Evolutionary conservation across 2,329 filamentous ascomycete genomes (phyloP).

Genomic region (Penicillium paneum): DNA sequence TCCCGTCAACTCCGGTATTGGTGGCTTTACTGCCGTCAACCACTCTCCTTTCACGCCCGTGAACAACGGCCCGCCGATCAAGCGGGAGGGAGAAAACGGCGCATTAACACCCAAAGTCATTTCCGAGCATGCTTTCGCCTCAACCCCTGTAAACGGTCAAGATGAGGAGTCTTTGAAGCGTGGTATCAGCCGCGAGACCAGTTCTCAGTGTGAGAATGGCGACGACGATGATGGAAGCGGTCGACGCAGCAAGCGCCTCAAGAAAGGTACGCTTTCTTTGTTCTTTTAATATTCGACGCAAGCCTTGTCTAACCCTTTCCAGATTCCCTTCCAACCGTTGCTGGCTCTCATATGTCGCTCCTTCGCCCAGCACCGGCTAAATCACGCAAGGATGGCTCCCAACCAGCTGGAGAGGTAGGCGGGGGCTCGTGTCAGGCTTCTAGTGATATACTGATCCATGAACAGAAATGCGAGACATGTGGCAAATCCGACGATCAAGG

Average conservation of each 20-base stretch:
- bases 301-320: slow-evolving; percentile 3
- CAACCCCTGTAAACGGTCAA: slow-evolving; percentile 53
- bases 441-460: slow-evolving; percentile 28
- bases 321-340: slow-evolving; percentile 68
- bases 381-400: slow-evolving; percentile 52
- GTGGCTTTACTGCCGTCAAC: slow-evolving; percentile 61
- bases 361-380: slow-evolving; percentile 74
- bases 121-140: slow-evolving; percentile 62
- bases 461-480: slow-evolving; percentile 79
- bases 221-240: slow-evolving; percentile 64
- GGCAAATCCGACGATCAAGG: slow-evolving; percentile 71
- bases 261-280: slow-evolving; percentile 63
- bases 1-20: slow-evolving; percentile 61
- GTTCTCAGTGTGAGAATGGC: slow-evolving; percentile 42
- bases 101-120: slow-evolving; percentile 62
- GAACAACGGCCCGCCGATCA: slow-evolving; percentile 41
- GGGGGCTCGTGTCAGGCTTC: slow-evolving; percentile 5
- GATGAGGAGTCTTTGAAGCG: slow-evolving; percentile 67
- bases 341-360: slow-evolving; percentile 93
- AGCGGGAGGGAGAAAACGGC: slow-evolving; percentile 54
- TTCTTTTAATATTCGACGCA: slow-evolving; percentile 1
- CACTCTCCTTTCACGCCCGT: slow-evolving; percentile 44
- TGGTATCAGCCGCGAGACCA: slow-evolving; percentile 62
- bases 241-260: slow-evolving; percentile 86
- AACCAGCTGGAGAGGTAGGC: slow-evolving; percentile 58